These are phyloP conservation scores for Epichloe brachyelytri DNA, from an alignment of 2,329 filamentous ascomycete species.

Conservation along the genomic window DNA sequence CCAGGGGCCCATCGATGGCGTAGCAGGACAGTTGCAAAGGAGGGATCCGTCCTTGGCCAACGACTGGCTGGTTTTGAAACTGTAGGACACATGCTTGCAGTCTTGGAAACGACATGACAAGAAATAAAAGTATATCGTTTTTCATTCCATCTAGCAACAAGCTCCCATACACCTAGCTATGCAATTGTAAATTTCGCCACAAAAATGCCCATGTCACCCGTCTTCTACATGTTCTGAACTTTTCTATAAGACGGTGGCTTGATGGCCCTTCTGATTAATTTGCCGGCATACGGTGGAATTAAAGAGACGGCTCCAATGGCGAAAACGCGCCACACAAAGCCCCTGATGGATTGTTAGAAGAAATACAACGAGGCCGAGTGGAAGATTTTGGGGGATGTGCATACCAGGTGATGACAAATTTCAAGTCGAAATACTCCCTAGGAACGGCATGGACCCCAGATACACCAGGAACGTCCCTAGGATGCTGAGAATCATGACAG, in stretches of 20 bases:
- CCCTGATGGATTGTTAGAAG: slow-evolving; percentile 33
- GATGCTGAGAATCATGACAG: slow-evolving; percentile 75
- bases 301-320: slow-evolving; percentile 71
- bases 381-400: slow-evolving; percentile 12
- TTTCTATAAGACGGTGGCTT: slow-evolving; percentile 92
- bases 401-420: slow-evolving; percentile 59
- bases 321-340: slow-evolving; percentile 77
- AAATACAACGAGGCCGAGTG: not conserved
- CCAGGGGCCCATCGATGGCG: slow-evolving; percentile 61
- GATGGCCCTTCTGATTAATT: slow-evolving; percentile 71
- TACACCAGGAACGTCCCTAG: slow-evolving; percentile 74
- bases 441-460: slow-evolving; percentile 69
- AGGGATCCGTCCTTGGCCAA: slow-evolving; percentile 22
- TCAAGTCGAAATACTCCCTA: slow-evolving; percentile 81
- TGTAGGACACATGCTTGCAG: slow-evolving; percentile 19
- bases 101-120: not conserved
- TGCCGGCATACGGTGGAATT: slow-evolving; percentile 76
- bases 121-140: not conserved
- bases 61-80: slow-evolving; percentile 42
- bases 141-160: not conserved
- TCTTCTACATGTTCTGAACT: slow-evolving; percentile 54
- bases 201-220: slow-evolving; percentile 4
- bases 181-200: not conserved
- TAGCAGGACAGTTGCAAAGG: slow-evolving; percentile 47
- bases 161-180: not conserved